These are phyloP conservation scores for Cynanchum wilfordii DNA, from an alignment of 257 asterid genomes.

Conservation along the genomic window DNA sequence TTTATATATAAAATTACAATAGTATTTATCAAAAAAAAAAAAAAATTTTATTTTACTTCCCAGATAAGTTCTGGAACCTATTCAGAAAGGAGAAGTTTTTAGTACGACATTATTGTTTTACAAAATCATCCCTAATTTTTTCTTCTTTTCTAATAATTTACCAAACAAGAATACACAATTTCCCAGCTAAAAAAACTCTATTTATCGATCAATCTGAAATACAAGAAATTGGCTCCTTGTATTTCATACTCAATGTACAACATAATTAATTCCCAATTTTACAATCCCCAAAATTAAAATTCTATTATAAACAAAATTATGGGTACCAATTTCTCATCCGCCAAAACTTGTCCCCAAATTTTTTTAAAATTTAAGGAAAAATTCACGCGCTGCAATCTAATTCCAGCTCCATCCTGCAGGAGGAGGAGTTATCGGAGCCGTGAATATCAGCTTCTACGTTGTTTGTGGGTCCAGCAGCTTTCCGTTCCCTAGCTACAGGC, in stretches of 20 bases:
- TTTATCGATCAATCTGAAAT: too few relatives aligned
- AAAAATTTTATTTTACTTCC: too few relatives aligned
- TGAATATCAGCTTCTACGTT: background rate
- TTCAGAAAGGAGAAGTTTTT: too few relatives aligned
- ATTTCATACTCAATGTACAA: background rate
- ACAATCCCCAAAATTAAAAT: background rate
- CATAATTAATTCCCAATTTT: background rate
- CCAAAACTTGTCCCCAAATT: background rate
- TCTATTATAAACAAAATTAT: constrained; percentile 1
- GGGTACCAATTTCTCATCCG: background rate
- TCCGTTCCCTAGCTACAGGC: constrained; percentile 13
- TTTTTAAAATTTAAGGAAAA: background rate
- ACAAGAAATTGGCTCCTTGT: background rate
- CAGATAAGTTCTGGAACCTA: too few relatives aligned
- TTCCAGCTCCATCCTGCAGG: background rate
- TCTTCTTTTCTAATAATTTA: too few relatives aligned
- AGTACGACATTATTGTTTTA: too few relatives aligned
- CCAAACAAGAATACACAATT: too few relatives aligned
- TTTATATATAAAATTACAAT: too few relatives aligned
- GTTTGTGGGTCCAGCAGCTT: background rate
- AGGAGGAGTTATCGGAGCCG: background rate
- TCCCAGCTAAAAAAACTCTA: too few relatives aligned
- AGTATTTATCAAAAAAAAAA: too few relatives aligned
- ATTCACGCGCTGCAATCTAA: background rate
- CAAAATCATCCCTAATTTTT: too few relatives aligned